Evolutionary conservation across 108 stramenopile species (phyloP), one percentile per base, ranked within the genome.

Genomic region (Epithemia pelagica): DNA sequence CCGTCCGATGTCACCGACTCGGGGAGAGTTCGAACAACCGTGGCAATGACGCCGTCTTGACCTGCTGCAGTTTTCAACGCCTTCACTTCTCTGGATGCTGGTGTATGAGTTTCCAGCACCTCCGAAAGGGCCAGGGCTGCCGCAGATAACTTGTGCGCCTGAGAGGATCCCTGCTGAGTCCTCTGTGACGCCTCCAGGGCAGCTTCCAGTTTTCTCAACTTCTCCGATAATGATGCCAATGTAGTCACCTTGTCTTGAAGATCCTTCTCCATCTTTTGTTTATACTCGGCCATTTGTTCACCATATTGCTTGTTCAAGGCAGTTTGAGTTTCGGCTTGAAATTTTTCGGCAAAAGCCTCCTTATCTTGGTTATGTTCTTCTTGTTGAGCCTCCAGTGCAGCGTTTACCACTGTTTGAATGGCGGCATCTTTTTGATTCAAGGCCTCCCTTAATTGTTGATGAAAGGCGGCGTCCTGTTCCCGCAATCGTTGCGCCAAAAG

Each of bases 91-190:
- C 77, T 74, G 19, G 73, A 80, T 1, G 84, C 85, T 26, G 75
- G 77, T 64, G 85, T 66, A 21, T 78, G 74, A 0, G 66, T 72
- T 67, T 84, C 91, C 65, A 88, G 54, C 61, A 83, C 82, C 55
- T 83, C 79, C 33, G 82, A 74, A 51, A 92, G 66, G 23, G 88
- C 84, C 74, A 92, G 78, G 24, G 85, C 86, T 10, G 88, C 91
- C 24, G 88, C 91, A 62, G 76, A 83, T 52, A 92, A 74, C 10
- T 81, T 72, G 69, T 92, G 91, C 0, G 88, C 87, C 37, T 71
- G 71, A 10, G 79, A 62, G 20, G 87, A 87, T 62, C 83, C 88
- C 57, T 71, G 58, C 61, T 89, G 79, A 67, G 75, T 84, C 5
- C 60, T 54, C 30, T 77, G 72, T 25, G 78, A 77, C 2, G 77